phyloP scores from a whole-genome alignment of 768 basidiomycete genomes.

The Cystobasidium onofrii region DNA sequence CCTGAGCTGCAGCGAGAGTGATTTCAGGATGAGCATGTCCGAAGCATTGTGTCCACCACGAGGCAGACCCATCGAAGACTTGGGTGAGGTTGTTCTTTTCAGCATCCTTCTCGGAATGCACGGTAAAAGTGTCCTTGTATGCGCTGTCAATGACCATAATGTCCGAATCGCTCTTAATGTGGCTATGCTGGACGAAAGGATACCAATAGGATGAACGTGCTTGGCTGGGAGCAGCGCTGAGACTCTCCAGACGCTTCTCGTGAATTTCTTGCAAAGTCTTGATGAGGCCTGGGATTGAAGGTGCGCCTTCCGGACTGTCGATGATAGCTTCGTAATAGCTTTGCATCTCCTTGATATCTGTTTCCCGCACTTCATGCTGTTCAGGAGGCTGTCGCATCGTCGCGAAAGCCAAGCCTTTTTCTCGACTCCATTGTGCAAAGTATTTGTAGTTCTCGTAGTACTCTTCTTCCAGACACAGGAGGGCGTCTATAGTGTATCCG shows the following conservation, averaged over 20 bases:
- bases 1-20: constrained; percentile 75
- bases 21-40: constrained; percentile 72
- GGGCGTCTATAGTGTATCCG: constrained; percentile 76
- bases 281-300: constrained; percentile 49
- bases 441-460: constrained; percentile 86
- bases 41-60: constrained; percentile 95
- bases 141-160: constrained; percentile 90
- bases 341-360: constrained; percentile 56
- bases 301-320: constrained; percentile 45
- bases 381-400: constrained; percentile 45
- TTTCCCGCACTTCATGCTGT: constrained; percentile 33
- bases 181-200: constrained; percentile 90
- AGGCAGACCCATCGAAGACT: constrained; percentile 80
- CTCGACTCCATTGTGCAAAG: constrained; percentile 66
- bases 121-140: constrained; percentile 72
- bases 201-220: constrained; percentile 81
- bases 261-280: constrained; percentile 61
- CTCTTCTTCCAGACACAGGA: constrained; percentile 72
- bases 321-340: constrained; percentile 57
- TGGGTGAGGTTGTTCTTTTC: background rate
- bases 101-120: constrained; percentile 47
- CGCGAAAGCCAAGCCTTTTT: constrained; percentile 51
- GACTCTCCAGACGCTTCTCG: constrained; percentile 57
- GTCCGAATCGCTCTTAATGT: constrained; percentile 59
- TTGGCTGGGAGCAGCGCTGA: constrained; percentile 68